Evolutionary conservation across 306 rosid genomes (phyloP), one percentile per base, ranked within the genome.

Genomic region (Fagus sylvatica): DNA sequence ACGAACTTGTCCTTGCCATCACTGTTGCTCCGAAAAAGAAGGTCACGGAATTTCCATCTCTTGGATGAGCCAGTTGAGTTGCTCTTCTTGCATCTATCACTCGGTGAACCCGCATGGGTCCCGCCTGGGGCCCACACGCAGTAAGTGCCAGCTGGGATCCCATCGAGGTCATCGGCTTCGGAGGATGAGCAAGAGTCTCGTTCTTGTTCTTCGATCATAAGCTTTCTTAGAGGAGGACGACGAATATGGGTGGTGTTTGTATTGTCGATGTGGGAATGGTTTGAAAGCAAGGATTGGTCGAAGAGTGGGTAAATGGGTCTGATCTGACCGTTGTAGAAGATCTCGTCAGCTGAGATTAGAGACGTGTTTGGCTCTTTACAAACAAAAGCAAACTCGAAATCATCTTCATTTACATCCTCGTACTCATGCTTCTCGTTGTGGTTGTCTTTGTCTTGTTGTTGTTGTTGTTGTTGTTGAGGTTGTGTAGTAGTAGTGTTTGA

Each of bases 241-340:
- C 60, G 84, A 57, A 70, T 77, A 55, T 1, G 0, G 67, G 7
- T 2, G 2, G 67, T 17, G 0, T 10, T 78, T 2, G 64, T 6
- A 2, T 51, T 33, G 1, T 49, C 4, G 0, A 32, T 41, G 19
- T 22, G 69, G 22, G 84, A 74, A 30, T 71, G 40, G 28, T 32
- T 17, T 39, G 81, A 60, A 39, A 89, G 89, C 19, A 87, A 34
- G 36, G 33, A 37, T 55, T 66, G 88, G 78, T 83, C 83, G 85
- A 88, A 88, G 68, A 88, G 69, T 3, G 98, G 97, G 79, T 87
- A 91, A 1, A 72, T 61, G 10, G 98, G 93, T 66, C 54, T 85
- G 87, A 96, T 96, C 49, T 84, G 96, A 22, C 99, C 99, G 82
- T 93, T 87, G 68, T 42, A 84, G 85, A 95, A 95, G 77, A 95